Evolutionary conservation across 208 protist genomes (phyloP).

Genomic region (Leishmania gerbilli): DNA sequence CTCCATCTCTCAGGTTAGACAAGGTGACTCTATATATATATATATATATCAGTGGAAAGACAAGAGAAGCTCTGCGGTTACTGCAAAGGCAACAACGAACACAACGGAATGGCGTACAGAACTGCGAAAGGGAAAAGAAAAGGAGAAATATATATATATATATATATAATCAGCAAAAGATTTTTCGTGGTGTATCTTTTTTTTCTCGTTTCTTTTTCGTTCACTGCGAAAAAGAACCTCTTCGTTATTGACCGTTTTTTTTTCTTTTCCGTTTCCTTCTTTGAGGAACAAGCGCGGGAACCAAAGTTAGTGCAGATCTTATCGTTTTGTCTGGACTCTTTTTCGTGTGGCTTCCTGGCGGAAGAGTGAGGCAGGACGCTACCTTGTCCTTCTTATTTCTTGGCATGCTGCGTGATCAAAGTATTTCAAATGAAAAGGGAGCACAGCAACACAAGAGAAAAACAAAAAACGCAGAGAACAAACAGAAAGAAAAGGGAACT

Average conservation of each 20-base stretch:
- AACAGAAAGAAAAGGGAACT: background rate
- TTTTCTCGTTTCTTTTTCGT: background rate
- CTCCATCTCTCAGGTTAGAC: background rate
- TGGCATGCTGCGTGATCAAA: background rate
- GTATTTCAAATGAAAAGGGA: background rate
- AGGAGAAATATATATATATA: no score
- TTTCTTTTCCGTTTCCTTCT: background rate
- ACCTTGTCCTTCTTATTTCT: background rate
- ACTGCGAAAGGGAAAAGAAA: background rate
- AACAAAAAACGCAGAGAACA: background rate
- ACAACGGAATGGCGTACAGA: conserved; percentile 1
- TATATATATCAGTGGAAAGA: background rate
- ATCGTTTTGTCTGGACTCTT: background rate
- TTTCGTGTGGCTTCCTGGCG: background rate
- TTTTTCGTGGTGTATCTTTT: background rate
- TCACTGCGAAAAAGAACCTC: background rate
- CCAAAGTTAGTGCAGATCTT: background rate
- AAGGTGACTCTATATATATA: background rate
- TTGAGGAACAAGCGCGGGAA: no score
- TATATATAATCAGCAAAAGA: background rate
- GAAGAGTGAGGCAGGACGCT: background rate
- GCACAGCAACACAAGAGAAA: background rate
- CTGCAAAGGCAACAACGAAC: conserved; percentile 1
- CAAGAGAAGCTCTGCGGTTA: background rate
- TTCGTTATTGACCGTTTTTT: background rate